Evolutionary conservation across 257 asterid species (phyloP).

Genomic region (Capsicum baccatum): DNA sequence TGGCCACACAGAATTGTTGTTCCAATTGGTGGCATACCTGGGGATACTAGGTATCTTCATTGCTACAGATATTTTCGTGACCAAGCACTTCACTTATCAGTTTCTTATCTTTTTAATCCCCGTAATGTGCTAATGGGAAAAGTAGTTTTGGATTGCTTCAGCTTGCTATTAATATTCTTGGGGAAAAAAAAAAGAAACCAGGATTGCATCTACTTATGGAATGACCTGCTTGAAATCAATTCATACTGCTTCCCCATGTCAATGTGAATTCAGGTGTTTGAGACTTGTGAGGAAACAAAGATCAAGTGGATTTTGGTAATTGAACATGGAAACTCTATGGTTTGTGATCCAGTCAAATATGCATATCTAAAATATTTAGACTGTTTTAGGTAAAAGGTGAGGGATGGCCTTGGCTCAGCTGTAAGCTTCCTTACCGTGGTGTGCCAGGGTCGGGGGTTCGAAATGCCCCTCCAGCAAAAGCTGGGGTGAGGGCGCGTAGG

Average conservation of each 20-base stretch:
- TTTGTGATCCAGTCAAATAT: constrained; percentile 2
- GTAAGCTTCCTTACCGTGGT: too few relatives aligned
- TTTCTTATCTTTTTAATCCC: neutral
- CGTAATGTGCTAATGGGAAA: neutral
- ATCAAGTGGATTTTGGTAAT: constrained; percentile 24
- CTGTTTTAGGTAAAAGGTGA: constrained; percentile 5
- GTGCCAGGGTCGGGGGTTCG: too few relatives aligned
- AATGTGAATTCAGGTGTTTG: constrained; percentile 25
- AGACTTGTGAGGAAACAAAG: neutral
- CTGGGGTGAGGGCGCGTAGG: too few relatives aligned
- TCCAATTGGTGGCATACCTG: constrained; percentile 89
- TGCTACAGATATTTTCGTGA: constrained; percentile 19
- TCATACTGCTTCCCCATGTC: neutral
- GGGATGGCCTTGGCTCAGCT: too few relatives aligned
- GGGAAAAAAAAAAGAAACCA: neutral
- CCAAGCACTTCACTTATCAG: neutral
- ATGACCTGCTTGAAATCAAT: constrained; percentile 20
- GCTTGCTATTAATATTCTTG: neutral
- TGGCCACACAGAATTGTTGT: constrained; percentile 99
- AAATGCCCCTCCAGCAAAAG: too few relatives aligned
- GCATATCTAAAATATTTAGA: neutral
- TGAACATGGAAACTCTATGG: neutral
- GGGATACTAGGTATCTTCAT: constrained; percentile 71
- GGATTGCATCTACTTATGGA: constrained; percentile 2
- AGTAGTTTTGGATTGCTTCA: constrained; percentile 17